Conservation (phyloP, 2,329 filamentous ascomycete species). For the Emmonsia crescens region DNA sequence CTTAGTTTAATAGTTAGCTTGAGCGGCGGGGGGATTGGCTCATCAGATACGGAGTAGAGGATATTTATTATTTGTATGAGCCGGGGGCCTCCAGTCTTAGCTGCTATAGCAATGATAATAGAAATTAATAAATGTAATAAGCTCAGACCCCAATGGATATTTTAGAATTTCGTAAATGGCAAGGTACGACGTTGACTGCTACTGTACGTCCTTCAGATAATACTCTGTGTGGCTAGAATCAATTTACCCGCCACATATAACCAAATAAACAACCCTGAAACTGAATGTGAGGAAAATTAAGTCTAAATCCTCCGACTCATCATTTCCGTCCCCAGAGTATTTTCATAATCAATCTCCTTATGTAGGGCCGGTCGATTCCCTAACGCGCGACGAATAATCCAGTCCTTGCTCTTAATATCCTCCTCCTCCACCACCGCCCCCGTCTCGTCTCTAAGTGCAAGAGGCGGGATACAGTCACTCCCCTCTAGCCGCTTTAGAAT, state of each 20-base stretch:
- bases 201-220: background rate
- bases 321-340: constrained; percentile 25
- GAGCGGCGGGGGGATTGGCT: too few relatives aligned
- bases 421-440: constrained; percentile 17
- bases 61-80: background rate
- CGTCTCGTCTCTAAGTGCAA: constrained; percentile 18
- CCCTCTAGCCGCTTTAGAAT: constrained; percentile 31
- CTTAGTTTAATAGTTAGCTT: background rate
- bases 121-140: background rate
- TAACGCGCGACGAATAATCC: constrained; percentile 32
- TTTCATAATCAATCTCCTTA: constrained; percentile 23
- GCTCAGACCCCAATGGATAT: background rate
- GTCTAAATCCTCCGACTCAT: constrained; percentile 23
- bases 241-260: background rate
- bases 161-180: background rate
- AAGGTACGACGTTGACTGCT: background rate
- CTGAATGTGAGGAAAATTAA: constrained; percentile 7
- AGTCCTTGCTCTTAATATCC: constrained; percentile 31
- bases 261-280: background rate
- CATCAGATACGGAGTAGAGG: background rate
- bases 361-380: constrained; percentile 23
- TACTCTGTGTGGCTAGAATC: background rate
- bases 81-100: too few relatives aligned
- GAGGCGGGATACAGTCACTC: constrained; percentile 23
- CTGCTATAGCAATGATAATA: background rate